Evolutionary conservation across 495 filamentous ascomycete genomes (phyloP).

Genomic region (Cercophora sp.): DNA sequence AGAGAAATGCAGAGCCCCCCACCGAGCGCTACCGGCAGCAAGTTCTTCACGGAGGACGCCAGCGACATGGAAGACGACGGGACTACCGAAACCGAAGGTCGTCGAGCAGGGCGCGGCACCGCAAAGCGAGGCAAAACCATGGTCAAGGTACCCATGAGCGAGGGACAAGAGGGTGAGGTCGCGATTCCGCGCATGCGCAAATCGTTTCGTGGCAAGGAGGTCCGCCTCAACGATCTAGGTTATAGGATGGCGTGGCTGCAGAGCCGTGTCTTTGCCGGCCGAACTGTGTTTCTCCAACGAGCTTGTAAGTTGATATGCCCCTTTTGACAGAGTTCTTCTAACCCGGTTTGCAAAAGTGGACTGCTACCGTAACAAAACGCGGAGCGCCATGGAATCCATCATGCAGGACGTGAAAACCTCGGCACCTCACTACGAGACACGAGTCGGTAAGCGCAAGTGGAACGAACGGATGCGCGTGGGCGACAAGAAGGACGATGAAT

Average conservation of each 20-base stretch:
- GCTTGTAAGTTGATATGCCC: constrained; percentile 63
- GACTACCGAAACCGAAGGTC: constrained; percentile 50
- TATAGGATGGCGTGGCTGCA: constrained; percentile 96
- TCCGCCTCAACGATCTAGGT: constrained; percentile 83
- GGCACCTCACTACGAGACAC: constrained; percentile 83
- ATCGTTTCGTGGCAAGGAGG: constrained; percentile 68
- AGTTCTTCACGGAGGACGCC: constrained; percentile 61
- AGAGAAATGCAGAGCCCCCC: constrained; percentile 80
- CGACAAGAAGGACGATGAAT: constrained; percentile 38
- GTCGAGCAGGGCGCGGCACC: constrained; percentile 25
- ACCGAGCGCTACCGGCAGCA: constrained; percentile 56
- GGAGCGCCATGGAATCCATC: constrained; percentile 67
- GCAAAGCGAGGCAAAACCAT: constrained; percentile 19
- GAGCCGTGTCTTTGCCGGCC: constrained; percentile 77
- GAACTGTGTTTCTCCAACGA: constrained; percentile 86
- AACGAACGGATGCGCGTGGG: constrained; percentile 54
- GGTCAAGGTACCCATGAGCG: constrained; percentile 64
- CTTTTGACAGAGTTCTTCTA: background rate
- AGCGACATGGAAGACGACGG: constrained; percentile 53
- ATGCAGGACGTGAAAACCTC: constrained; percentile 67
- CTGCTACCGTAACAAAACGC: constrained; percentile 90
- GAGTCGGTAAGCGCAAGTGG: constrained; percentile 82
- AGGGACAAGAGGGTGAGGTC: constrained; percentile 59
- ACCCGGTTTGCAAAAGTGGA: constrained; percentile 61
- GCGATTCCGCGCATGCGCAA: constrained; percentile 68